phyloP scores from a whole-genome alignment of 1,139 yeast species.

The Saccharomyces hybrid region DNA sequence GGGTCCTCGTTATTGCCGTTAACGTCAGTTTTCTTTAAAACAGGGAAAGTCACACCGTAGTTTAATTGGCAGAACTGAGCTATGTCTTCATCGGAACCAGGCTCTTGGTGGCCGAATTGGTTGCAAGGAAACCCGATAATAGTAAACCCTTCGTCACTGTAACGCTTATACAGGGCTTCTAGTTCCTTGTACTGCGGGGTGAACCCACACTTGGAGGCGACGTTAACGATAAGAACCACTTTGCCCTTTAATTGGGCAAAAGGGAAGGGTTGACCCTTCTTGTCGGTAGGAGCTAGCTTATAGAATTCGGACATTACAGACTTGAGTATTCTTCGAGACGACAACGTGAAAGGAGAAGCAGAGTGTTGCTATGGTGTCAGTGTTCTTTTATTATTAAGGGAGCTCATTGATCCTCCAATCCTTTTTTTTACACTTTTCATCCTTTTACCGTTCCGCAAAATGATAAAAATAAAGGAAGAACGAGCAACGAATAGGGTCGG shows the following conservation, averaged over 20 bases:
- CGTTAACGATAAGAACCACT: constrained; percentile 76
- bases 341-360: background rate
- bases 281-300: constrained; percentile 42
- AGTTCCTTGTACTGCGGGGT: constrained; percentile 61
- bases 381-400: background rate
- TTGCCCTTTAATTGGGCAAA: constrained; percentile 65
- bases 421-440: background rate
- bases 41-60: constrained; percentile 56
- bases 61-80: constrained; percentile 47
- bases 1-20: constrained; percentile 71
- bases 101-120: constrained; percentile 84
- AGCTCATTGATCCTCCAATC: background rate
- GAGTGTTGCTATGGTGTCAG: background rate
- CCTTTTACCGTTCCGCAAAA: background rate
- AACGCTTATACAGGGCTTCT: constrained; percentile 66
- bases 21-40: constrained; percentile 71
- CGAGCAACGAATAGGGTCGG: background rate
- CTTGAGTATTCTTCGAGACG: background rate
- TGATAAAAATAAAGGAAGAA: background rate
- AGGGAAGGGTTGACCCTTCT: constrained; percentile 47
- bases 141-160: constrained; percentile 56
- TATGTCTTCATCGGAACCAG: constrained; percentile 53
- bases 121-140: constrained; percentile 84
- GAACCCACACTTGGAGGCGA: constrained; percentile 60
- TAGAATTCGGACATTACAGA: constrained; percentile 33